Conservation (phyloP, 148 eudicot species). For the Rhododendron ovatum region DNA sequence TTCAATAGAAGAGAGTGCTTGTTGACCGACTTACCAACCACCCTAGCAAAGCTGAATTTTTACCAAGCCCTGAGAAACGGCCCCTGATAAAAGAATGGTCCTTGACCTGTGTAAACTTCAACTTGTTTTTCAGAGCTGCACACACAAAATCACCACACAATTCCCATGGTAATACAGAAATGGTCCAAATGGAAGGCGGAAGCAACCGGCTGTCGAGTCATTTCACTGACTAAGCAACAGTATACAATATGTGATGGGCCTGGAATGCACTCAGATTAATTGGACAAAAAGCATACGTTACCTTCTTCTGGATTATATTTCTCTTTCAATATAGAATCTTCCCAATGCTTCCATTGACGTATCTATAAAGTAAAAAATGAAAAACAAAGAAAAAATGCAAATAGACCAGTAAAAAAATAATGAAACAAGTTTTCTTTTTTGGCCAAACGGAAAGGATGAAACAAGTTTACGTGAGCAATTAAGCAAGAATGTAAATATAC, state of each 20-base stretch:
- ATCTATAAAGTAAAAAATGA: slow-evolving; percentile 30
- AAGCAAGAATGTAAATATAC: slow-evolving; percentile 7
- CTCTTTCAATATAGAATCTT: slow-evolving; percentile 30
- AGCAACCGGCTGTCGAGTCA: neutral
- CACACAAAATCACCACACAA: neutral
- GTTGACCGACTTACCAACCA: slow-evolving; percentile 56
- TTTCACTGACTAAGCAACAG: neutral
- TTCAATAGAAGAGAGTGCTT: neutral
- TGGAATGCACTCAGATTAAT: neutral
- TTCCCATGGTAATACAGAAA: neutral
- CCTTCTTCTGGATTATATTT: slow-evolving; percentile 31
- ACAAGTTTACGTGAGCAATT: neutral
- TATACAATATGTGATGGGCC: neutral
- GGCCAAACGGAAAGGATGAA: neutral
- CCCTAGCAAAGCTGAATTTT: slow-evolving; percentile 30
- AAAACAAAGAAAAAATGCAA: neutral
- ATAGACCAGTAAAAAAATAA: neutral
- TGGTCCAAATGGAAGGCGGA: neutral
- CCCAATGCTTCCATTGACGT: slow-evolving; percentile 68
- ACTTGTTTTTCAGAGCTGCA: slow-evolving; percentile 22
- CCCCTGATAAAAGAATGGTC: slow-evolving; percentile 45
- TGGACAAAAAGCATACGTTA: neutral
- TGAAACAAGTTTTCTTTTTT: neutral
- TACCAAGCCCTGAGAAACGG: slow-evolving; percentile 36
- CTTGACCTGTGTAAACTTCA: slow-evolving; percentile 26